Percentiles rank a stretch among this genome's conserved stretches.
Evolutionary conservation across 2,329 filamentous ascomycete genomes (phyloP).

Genomic region (Pestalotiopsis fici): DNA sequence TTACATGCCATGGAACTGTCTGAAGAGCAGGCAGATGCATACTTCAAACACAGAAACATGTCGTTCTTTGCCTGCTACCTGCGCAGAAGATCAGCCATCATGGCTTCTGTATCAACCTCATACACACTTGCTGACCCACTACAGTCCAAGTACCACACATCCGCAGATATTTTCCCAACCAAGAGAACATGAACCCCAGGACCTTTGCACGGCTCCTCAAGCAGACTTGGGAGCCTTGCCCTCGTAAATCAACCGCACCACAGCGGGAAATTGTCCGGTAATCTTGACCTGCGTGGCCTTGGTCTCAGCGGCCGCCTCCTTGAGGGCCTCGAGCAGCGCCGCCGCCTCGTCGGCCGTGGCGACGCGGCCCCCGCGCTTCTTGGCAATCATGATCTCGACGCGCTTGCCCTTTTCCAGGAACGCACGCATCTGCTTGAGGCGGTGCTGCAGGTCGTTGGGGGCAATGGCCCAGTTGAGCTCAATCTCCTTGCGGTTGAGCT

Average conservation of each 20-base stretch:
- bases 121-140: too few relatives aligned
- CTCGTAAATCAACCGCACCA: slow-evolving; percentile 38
- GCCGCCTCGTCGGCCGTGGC: slow-evolving; percentile 63
- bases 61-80: too few relatives aligned
- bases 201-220: not conserved
- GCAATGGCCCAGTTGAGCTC: slow-evolving; percentile 91
- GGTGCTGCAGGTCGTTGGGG: slow-evolving; percentile 71
- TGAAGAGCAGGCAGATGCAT: too few relatives aligned
- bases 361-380: slow-evolving; percentile 63
- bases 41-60: too few relatives aligned
- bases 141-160: too few relatives aligned
- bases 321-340: slow-evolving; percentile 54
- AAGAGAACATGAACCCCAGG: too few relatives aligned
- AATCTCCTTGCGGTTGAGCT: slow-evolving; percentile 67
- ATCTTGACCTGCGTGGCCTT: slow-evolving; percentile 37
- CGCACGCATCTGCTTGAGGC: slow-evolving; percentile 63
- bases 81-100: too few relatives aligned
- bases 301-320: slow-evolving; percentile 24
- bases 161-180: too few relatives aligned
- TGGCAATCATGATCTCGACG: slow-evolving; percentile 73
- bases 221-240: slow-evolving; percentile 19
- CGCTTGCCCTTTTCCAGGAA: slow-evolving; percentile 76
- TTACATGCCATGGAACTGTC: too few relatives aligned
- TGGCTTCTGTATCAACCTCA: too few relatives aligned
- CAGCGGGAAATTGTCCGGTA: slow-evolving; percentile 39